Evolutionary conservation across 331 rosid species (phyloP).

Genomic region (Ulmus americana): DNA sequence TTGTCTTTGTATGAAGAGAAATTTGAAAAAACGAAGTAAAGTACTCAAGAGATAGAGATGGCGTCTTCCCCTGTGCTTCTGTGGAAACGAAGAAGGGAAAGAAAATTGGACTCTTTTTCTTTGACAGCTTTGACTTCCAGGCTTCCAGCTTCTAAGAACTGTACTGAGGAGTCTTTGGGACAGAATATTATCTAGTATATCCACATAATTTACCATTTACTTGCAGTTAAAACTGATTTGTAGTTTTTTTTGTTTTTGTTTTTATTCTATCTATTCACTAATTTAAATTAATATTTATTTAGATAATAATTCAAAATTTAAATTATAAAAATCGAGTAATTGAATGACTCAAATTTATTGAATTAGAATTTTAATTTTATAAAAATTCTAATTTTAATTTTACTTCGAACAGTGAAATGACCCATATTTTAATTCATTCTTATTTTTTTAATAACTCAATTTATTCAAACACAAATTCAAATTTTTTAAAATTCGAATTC

Average conservation of each 20-base stretch:
- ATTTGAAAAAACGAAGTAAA: background rate
- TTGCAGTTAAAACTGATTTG: background rate
- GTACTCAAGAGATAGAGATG: background rate
- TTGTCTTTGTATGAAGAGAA: conserved; percentile 1
- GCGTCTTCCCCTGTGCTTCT: background rate
- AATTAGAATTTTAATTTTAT: too few species aligned
- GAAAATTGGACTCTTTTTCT: background rate
- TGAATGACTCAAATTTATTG: too few species aligned
- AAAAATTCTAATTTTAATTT: too few species aligned
- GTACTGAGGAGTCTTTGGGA: background rate
- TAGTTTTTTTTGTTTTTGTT: background rate
- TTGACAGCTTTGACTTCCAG: background rate
- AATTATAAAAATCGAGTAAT: too few species aligned
- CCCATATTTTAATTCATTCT: too few species aligned
- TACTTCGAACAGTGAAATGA: too few species aligned
- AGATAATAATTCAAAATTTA: too few species aligned
- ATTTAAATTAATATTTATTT: too few species aligned
- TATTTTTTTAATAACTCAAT: too few species aligned
- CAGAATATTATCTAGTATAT: background rate
- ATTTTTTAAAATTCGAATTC: too few species aligned
- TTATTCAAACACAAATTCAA: too few species aligned
- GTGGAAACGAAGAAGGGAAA: background rate
- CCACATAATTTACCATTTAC: background rate
- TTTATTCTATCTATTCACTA: background rate
- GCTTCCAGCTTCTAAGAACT: background rate